phyloP scores from a whole-genome alignment of 148 eudicot genomes.

The Pouteria glomerata region DNA sequence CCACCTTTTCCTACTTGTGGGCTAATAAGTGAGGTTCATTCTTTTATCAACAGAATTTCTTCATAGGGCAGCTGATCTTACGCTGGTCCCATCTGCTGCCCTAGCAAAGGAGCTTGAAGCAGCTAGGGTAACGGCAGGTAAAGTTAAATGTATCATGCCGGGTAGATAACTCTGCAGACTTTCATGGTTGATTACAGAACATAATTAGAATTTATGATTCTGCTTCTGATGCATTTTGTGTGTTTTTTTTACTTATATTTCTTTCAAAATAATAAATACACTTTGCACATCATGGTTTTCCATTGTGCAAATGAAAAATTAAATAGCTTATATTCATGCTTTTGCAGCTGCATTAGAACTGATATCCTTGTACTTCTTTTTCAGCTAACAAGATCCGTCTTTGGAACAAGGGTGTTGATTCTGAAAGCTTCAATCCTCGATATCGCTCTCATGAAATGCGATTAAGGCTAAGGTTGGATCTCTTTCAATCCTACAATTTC shows the following conservation, averaged over 20 bases:
- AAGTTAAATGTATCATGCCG: not conserved
- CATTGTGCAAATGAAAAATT: not conserved
- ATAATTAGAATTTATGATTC: not conserved
- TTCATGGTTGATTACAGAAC: not conserved
- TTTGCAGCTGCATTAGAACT: too few relatives aligned
- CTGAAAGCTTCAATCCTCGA: conserved; percentile 89
- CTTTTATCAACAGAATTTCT: conserved; percentile 48
- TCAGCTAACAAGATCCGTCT: conserved; percentile 65
- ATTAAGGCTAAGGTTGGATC: conserved; percentile 60
- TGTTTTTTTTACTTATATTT: not conserved
- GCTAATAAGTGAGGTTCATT: not conserved
- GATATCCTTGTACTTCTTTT: conserved; percentile 16
- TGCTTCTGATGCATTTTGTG: not conserved
- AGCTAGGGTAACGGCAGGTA: conserved; percentile 87
- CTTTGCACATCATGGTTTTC: not conserved
- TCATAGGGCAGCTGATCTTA: conserved; percentile 79
- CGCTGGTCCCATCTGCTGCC: conserved; percentile 85
- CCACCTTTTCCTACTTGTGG: not conserved
- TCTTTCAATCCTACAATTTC: not conserved
- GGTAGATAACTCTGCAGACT: not conserved
- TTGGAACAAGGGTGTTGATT: conserved; percentile 99
- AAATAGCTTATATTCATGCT: not conserved
- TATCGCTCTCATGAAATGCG: conserved; percentile 81
- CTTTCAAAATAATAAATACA: not conserved
- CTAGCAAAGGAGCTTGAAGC: conserved; percentile 86